phyloP scores from a whole-genome alignment of 768 basidiomycete species.

The Ramaria sp. region DNA sequence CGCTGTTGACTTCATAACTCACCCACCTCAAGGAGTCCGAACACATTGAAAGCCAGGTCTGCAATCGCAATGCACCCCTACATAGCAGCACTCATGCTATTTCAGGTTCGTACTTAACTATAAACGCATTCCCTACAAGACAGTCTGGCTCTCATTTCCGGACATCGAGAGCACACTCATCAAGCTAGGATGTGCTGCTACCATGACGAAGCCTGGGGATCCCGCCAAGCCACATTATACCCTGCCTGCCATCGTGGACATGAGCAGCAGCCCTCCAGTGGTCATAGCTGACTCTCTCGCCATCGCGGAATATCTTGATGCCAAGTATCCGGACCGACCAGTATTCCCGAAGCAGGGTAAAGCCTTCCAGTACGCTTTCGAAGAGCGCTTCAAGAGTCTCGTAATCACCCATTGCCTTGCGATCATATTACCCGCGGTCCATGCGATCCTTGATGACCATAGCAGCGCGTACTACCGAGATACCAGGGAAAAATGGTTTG shows the following conservation, averaged over 20 bases:
- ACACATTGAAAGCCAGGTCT: conserved; percentile 62
- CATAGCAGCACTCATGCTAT: not conserved
- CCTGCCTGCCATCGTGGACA: conserved; percentile 59
- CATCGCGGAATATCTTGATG: conserved; percentile 67
- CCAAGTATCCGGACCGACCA: conserved; percentile 38
- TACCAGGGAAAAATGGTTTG: conserved; percentile 22
- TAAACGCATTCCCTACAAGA: conserved; percentile 60
- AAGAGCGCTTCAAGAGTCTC: conserved; percentile 57
- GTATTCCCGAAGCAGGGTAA: conserved; percentile 53
- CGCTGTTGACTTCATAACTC: not conserved
- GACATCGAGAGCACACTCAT: conserved; percentile 49
- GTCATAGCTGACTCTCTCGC: conserved; percentile 49
- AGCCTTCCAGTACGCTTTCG: conserved; percentile 55
- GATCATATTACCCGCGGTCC: no score
- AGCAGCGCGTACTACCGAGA: conserved; percentile 40
- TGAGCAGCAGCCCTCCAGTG: conserved; percentile 32
- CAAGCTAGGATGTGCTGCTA: conserved; percentile 28
- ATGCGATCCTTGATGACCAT: conserved; percentile 43
- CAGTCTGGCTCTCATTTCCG: conserved; percentile 59
- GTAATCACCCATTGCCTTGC: no score
- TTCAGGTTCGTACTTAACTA: conserved; percentile 64
- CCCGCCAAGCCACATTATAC: conserved; percentile 48
- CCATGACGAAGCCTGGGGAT: conserved; percentile 22
- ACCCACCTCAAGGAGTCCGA: conserved; percentile 32
- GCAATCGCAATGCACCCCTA: not conserved